Evolutionary conservation across 176 grass and related monocot species (phyloP), one percentile per base, ranked within the genome.

Genomic region (Alloteropsis semialata): DNA sequence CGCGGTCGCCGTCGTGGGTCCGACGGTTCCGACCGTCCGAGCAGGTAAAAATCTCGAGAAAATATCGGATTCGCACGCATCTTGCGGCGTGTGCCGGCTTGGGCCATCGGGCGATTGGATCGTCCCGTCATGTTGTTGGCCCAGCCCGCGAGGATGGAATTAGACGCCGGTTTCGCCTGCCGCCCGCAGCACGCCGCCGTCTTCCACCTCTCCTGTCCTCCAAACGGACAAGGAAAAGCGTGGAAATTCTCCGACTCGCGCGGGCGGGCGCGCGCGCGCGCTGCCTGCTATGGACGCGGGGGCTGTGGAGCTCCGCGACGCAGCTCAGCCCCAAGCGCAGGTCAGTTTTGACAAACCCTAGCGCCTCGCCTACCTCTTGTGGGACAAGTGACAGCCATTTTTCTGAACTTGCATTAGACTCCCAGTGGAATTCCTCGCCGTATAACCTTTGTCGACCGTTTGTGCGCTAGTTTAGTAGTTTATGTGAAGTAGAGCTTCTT

Each of bases 261-360:
- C 41, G 48, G 6, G 55, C 55, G 53, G 5, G n/a, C n/a, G 45
- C n/a, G n/a, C n/a, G n/a, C n/a, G n/a, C n/a, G n/a, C n/a, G 55
- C 55, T 58, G 17, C 24, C 27, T 57, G 70, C 85, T 42, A 77
- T 70, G 79, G 72, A 77, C 3, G 54, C 51, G 3, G 24, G 63
- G 34, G 27, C 18, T 15, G 78, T 1, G 48, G 32, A 76, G n/a
- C 41, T 19, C 59, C 1, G 51, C 17, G 60, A 10, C 39, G 53
- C 41, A 8, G 29, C 41, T 17, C 6, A 45, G 59, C 8, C 41
- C 12, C 62, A 3, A 42, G 41, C 17, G 5, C 78, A 82, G 79
- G 78, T 76, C 62, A 64, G 53, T 71, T 71, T 58, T 18, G 27
- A 3, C 19, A 68, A 81, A 77, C 62, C 79, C 63, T 87, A 87